Evolutionary conservation across 106 monocot genomes (phyloP), one percentile per base, ranked within the genome.

Genomic region (Allium cepa): DNA sequence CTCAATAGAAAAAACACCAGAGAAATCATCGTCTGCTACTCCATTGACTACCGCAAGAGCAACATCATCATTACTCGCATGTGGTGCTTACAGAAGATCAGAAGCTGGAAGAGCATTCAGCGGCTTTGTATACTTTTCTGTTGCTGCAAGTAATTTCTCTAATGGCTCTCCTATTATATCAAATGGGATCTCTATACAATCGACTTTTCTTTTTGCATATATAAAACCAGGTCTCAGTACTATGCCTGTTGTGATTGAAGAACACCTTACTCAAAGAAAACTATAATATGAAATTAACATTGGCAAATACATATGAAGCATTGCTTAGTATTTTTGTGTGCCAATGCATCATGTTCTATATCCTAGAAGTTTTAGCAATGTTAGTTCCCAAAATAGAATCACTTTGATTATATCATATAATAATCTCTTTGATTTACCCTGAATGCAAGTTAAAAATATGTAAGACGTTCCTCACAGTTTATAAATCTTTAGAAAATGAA

Each of bases 1-100:
- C 66, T 94, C 94, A 4, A 94, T 90, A 3, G 83, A 84, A 70
- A 94, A 94, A 17, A 94, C 80, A 7, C 94, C 94, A 56, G 90
- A 94, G 65, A 94, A 67, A 17, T 76, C 75, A 50, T 90, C 86
- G 65, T 94, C 94, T 7, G 66, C 11, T 17, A 90, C 77, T 13
- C 84, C 90, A 67, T 84, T 81, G 64, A 90, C 64, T 9, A 72
- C 86, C 3, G 94, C 89, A 60, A 67, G 78, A 13, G 90, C 89
- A 13, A 94, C 80, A 64, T 94, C 94, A 22, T 94, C 84, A 7
- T 87, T 82, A 26, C 86, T 94, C 7, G 90, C 71, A 17, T 89
- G 94, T 14, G 90, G 89, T 4, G 82, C 83, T n/a, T 89, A 47
- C 17, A 93, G 59, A 36, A 93, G 81, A 68, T 93, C 93, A 27